Evolutionary conservation across 2,329 filamentous ascomycete genomes (phyloP).

Genomic region (Colletotrichum falcatum): DNA sequence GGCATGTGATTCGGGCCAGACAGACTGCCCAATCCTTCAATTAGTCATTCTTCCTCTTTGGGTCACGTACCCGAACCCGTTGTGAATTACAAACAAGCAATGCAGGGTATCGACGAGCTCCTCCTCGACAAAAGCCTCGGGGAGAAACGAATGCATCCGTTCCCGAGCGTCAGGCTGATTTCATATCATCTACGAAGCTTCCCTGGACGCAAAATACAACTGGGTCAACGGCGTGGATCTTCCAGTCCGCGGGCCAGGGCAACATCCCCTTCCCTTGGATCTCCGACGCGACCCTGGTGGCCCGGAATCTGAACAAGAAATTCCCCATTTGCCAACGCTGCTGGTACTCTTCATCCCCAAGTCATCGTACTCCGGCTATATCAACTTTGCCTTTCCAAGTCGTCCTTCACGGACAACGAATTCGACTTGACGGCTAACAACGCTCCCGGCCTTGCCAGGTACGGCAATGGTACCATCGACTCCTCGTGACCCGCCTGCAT

Average conservation of each 20-base stretch:
- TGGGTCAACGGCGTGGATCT: conserved; percentile 48
- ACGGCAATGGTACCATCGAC: conserved; percentile 80
- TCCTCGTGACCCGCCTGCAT: conserved; percentile 80
- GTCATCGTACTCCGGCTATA: conserved; percentile 47
- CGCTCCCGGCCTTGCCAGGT: conserved; percentile 82
- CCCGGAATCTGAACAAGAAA: conserved; percentile 44
- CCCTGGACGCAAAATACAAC: conserved; percentile 43
- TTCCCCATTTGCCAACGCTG: conserved; percentile 45
- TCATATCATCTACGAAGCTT: conserved; percentile 51
- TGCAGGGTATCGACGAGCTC: conserved; percentile 45
- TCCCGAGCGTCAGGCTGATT: conserved; percentile 45
- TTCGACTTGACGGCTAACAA: conserved; percentile 58
- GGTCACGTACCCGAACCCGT: conserved; percentile 50
- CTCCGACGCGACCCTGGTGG: conserved; percentile 45
- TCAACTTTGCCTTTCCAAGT: conserved; percentile 45
- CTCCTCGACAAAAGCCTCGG: conserved; percentile 48
- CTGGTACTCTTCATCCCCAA: conserved; percentile 48
- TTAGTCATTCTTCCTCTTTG: conserved; percentile 48
- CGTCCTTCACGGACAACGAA: conserved; percentile 54
- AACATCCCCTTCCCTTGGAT: conserved; percentile 46
- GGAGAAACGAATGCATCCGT: conserved; percentile 49
- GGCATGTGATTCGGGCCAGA: conserved; percentile 44
- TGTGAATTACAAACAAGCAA: conserved; percentile 45
- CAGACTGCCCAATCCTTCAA: conserved; percentile 45
- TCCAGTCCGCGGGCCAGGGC: conserved; percentile 43